These are phyloP conservation scores for Penicillium oxalicum DNA, from an alignment of 2,329 filamentous ascomycete species.

Conservation along the genomic window DNA sequence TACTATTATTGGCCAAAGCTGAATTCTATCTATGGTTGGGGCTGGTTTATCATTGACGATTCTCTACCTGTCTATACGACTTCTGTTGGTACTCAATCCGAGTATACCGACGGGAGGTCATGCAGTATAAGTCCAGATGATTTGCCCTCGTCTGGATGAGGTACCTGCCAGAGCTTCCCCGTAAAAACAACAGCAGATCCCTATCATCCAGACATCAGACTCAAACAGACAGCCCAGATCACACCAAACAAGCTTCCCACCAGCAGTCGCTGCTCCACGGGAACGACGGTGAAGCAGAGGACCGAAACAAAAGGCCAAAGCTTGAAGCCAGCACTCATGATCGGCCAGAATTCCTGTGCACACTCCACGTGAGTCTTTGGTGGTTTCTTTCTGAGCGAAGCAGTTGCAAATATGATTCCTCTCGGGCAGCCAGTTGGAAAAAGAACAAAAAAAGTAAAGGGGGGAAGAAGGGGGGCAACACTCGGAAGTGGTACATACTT, in stretches of 20 bases:
- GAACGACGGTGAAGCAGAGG: slow-evolving; percentile 35
- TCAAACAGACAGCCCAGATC: slow-evolving; percentile 37
- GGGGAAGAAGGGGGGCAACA: neutral
- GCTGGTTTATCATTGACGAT: too few relatives aligned
- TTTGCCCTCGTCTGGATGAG: too few relatives aligned
- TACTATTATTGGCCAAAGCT: too few relatives aligned
- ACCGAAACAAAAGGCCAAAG: slow-evolving; percentile 38
- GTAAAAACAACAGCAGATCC: too few relatives aligned
- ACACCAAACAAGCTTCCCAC: slow-evolving; percentile 34
- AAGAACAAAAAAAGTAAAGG: neutral
- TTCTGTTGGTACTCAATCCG: too few relatives aligned
- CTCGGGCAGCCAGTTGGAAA: neutral
- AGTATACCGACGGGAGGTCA: too few relatives aligned
- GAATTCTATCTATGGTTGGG: too few relatives aligned
- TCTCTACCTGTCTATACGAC: too few relatives aligned
- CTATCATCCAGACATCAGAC: slow-evolving; percentile 23
- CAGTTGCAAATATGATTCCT: neutral
- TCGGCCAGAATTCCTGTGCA: slow-evolving; percentile 28
- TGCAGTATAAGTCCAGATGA: too few relatives aligned
- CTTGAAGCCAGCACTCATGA: slow-evolving; percentile 36
- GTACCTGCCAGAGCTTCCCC: too few relatives aligned
- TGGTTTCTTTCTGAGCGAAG: neutral
- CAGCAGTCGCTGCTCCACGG: slow-evolving; percentile 30
- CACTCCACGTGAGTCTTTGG: neutral
- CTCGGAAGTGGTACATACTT: slow-evolving; percentile 18